Evolutionary conservation across 1,139 yeast species (phyloP), one percentile per base, ranked within the genome.

Genomic region (Protomyces pachydermus): DNA sequence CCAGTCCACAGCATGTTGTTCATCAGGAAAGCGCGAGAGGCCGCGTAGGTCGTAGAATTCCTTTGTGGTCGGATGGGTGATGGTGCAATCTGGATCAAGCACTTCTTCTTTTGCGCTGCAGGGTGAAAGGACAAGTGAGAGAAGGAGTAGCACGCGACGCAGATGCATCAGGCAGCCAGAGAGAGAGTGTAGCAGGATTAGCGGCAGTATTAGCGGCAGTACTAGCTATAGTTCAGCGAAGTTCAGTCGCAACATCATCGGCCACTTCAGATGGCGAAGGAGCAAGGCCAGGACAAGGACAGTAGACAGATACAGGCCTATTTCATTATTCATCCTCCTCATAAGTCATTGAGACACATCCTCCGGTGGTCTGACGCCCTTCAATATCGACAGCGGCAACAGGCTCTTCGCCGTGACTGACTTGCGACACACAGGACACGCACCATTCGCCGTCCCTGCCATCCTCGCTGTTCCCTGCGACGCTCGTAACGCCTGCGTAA

Each of bases 1-100:
- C 90, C 93, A 89, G 5, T 75, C 76, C 2, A 56, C 64, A 2
- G 57, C 54, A 23, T 37, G 38, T 20, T 53, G 54, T n/a, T 54
- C 52, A 46, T 60, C 62, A 42, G 58, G 54, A 14, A 32, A 48
- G n/a, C 67, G 65, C 10, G 54, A 39, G 28, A 66, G 67, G 16
- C 55, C 63, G 14, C 60, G 60, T 18, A 66, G 35, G 20, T 64
- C 67, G 55, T 57, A 65, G 35, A 56, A 64, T 35, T 66, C 66
- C 16, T 63, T 60, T 5, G 65, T 66, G 28, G 37, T 51, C 2
- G 67, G 65, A 23, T 66, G 62, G 4, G 56, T 50, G 52, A 63
- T 53, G 12, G 66, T 60, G 55, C 67, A 66, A 3, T 42, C 56
- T 18, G 48, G 48, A 9, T 42, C 48, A 28, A 42, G 48, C 48